Percentiles rank a stretch among this genome's conserved stretches.
Conservation (phyloP, 768 basidiomycete genomes). For the Clavaria fumosa region DNA sequence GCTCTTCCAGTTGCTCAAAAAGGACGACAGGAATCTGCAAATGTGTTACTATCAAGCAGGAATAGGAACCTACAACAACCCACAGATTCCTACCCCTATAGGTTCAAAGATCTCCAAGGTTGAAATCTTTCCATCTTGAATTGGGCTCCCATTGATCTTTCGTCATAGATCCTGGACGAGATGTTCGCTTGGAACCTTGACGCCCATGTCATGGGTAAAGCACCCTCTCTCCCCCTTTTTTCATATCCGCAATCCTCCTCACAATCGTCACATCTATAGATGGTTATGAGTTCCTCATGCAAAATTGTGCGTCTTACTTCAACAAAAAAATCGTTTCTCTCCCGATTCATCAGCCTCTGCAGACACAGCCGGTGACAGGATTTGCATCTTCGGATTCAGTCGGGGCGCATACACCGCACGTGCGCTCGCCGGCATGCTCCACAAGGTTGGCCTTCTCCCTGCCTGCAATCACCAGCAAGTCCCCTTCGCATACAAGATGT, state of each 20-base stretch:
- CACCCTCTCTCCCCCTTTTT: conserved; percentile 1
- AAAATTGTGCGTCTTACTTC: conserved; percentile 27
- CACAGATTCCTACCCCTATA: conserved; percentile 29
- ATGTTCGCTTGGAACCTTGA: conserved; percentile 34
- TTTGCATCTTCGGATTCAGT: conserved; percentile 55
- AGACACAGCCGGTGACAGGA: conserved; percentile 35
- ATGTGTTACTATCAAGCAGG: conserved; percentile 47
- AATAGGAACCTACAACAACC: conserved; percentile 36
- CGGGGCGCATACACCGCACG: conserved; percentile 36
- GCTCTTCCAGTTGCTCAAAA: conserved; percentile 35
- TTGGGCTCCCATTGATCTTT: background rate
- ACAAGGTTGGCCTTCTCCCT: conserved; percentile 30
- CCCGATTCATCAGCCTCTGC: background rate
- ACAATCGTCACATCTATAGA: conserved; percentile 15
- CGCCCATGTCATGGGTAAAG: conserved; percentile 29
- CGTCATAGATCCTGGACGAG: conserved; percentile 24
- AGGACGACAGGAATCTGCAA: conserved; percentile 32
- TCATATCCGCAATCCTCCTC: background rate
- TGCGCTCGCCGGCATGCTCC: conserved; percentile 39
- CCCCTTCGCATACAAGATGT: conserved; percentile 46
- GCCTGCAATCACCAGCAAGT: conserved; percentile 33
- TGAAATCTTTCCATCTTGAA: background rate
- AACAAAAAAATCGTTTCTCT: background rate
- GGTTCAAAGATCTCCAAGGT: conserved; percentile 29
- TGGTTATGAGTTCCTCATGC: conserved; percentile 46